phyloP scores from a whole-genome alignment of 495 filamentous ascomycete genomes.

The Cairneyella variabilis region DNA sequence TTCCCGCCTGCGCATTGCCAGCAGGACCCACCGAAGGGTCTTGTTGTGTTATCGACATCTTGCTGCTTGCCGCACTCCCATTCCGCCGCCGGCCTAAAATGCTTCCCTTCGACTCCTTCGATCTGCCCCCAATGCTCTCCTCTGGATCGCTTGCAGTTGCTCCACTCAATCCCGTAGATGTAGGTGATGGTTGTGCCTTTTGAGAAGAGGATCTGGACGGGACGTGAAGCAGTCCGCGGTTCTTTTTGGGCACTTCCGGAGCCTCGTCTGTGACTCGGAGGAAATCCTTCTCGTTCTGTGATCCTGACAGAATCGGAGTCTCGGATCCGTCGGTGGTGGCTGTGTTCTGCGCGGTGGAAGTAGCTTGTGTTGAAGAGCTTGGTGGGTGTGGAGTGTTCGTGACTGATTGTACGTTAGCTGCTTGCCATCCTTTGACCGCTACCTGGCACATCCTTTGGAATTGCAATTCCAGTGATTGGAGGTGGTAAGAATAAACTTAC shows the following conservation, averaged over 20 bases:
- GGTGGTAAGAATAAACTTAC: conserved; percentile 15
- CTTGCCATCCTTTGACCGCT: conserved; percentile 19
- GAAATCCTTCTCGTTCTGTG: conserved; percentile 42
- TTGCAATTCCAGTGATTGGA: not conserved
- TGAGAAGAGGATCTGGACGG: conserved; percentile 69
- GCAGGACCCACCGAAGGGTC: conserved; percentile 41
- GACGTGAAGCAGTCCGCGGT: conserved; percentile 57
- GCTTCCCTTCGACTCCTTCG: conserved; percentile 64
- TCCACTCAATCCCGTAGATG: conserved; percentile 60
- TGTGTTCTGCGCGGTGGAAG: conserved; percentile 33
- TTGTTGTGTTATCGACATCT: conserved; percentile 42
- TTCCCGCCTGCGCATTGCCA: conserved; percentile 32
- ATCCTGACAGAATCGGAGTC: conserved; percentile 24
- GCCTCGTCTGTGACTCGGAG: conserved; percentile 38
- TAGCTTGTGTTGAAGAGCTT: conserved; percentile 25
- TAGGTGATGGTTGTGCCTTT: conserved; percentile 57
- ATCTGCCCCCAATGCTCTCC: conserved; percentile 56
- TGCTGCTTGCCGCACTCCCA: conserved; percentile 64
- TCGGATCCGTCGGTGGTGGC: conserved; percentile 35
- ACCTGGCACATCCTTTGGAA: conserved; percentile 9
- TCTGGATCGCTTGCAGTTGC: conserved; percentile 57
- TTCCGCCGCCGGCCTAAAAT: conserved; percentile 64
- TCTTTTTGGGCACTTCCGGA: conserved; percentile 40
- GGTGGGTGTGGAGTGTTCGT: conserved; percentile 26
- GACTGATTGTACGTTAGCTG: conserved; percentile 16